A percentile compares a stretch with the other conserved stretches of the same genome.
Conservation (phyloP, 768 basidiomycete genomes). For the Pleurotus tuoliensis region DNA sequence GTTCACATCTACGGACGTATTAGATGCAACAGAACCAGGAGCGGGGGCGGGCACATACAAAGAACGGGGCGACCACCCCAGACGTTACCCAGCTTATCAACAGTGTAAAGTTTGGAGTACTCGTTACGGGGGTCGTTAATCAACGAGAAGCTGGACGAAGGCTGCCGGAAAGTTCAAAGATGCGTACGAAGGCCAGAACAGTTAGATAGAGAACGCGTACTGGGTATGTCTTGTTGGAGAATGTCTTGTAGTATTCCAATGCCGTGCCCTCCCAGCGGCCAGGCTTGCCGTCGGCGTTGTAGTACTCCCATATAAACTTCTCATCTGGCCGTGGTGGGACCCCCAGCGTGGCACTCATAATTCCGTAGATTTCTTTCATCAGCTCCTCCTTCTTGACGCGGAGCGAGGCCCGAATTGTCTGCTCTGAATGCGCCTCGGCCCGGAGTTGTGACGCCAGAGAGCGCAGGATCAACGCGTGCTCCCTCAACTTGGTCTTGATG, state of each 20-base stretch:
- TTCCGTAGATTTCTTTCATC: conserved; percentile 78
- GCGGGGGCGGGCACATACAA: conserved; percentile 46
- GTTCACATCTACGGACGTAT: conserved; percentile 70
- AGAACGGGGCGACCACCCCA: conserved; percentile 83
- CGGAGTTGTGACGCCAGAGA: conserved; percentile 51
- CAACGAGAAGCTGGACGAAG: conserved; percentile 80
- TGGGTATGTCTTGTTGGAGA: conserved; percentile 51
- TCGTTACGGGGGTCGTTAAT: conserved; percentile 93
- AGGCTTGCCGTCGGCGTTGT: conserved; percentile 73
- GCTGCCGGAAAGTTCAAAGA: conserved; percentile 30
- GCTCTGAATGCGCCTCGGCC: conserved; percentile 32
- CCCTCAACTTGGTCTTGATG: conserved; percentile 87
- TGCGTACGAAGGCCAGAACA: background rate
- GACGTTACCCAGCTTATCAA: conserved; percentile 89
- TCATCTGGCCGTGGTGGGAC: conserved; percentile 74
- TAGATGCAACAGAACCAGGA: background rate
- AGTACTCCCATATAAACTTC: conserved; percentile 85
- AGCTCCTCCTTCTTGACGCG: conserved; percentile 83
- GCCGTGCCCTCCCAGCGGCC: conserved; percentile 79
- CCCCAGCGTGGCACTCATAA: conserved; percentile 84
- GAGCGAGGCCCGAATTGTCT: conserved; percentile 47
- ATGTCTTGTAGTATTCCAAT: conserved; percentile 70
- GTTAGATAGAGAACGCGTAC: conserved; percentile 29
- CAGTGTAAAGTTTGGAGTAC: conserved; percentile 82
- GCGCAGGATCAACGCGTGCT: conserved; percentile 84